Percentiles rank a stretch among this genome's conserved stretches.
These are phyloP conservation scores for Xylaria sp. DNA, from an alignment of 2,329 filamentous ascomycete species.

Conservation along the genomic window DNA sequence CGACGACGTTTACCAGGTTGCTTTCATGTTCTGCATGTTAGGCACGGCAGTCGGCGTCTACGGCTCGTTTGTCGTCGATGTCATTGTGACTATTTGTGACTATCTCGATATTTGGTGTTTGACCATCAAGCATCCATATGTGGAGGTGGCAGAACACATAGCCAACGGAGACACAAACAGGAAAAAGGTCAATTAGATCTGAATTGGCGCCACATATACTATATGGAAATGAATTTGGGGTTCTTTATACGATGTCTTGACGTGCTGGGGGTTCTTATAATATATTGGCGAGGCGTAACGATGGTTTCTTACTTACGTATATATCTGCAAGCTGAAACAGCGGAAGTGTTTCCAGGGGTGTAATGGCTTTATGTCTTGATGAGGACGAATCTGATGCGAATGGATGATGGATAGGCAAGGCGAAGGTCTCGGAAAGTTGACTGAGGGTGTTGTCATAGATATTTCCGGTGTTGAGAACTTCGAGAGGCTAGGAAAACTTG, in stretches of 20 bases:
- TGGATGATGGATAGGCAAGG: neutral
- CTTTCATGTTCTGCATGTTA: conserved; percentile 88
- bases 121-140: conserved; percentile 87
- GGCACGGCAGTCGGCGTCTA: conserved; percentile 91
- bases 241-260: neutral
- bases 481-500: neutral
- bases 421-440: neutral
- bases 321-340: neutral
- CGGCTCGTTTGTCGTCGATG: conserved; percentile 95
- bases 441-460: neutral
- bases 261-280: neutral
- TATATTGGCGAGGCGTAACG: neutral
- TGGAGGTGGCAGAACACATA: conserved; percentile 55
- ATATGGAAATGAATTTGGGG: neutral
- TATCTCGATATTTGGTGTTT: conserved; percentile 98
- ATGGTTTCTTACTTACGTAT: neutral
- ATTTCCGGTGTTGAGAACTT: neutral
- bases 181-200: conserved; percentile 52
- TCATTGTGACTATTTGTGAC: conserved; percentile 97
- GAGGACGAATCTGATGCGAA: conserved; percentile 21
- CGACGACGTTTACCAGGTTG: conserved; percentile 84
- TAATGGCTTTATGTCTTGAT: conserved; percentile 2
- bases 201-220: neutral
- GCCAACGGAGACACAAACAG: conserved; percentile 38
- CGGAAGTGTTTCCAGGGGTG: neutral